Evolutionary conservation across 2,329 filamentous ascomycete genomes (phyloP).

Genomic region (Fusarium acutatum): DNA sequence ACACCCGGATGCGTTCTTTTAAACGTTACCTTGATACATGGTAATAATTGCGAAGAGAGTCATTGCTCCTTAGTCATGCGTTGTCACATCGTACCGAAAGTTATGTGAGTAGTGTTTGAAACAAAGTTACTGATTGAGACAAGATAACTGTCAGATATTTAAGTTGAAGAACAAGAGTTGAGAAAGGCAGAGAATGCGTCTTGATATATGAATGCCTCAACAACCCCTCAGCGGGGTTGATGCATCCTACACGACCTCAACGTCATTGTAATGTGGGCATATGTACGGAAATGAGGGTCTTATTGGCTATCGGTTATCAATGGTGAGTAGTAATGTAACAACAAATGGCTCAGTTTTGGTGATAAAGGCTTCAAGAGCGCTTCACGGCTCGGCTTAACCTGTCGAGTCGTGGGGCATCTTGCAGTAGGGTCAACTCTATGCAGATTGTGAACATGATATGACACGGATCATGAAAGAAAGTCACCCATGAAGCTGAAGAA

Average conservation of each 20-base stretch:
- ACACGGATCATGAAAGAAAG: no score
- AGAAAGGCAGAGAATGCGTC: neutral
- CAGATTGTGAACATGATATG: neutral
- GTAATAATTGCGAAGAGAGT: constrained; percentile 40
- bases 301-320: constrained; percentile 29
- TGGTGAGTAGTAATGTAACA: constrained; percentile 15
- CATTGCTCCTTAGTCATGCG: constrained; percentile 36
- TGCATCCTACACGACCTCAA: constrained; percentile 5
- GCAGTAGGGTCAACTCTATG: constrained; percentile 18
- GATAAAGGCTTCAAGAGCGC: neutral
- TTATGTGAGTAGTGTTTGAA: neutral
- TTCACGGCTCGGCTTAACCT: neutral
- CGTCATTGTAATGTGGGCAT: constrained; percentile 32
- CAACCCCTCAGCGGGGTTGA: constrained; percentile 37
- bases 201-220: constrained; percentile 26
- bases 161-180: neutral
- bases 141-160: neutral
- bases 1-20: constrained; percentile 59
- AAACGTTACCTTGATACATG: constrained; percentile 56
- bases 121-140: neutral
- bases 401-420: constrained; percentile 2
- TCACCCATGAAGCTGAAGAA: no score
- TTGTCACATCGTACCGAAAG: constrained; percentile 41
- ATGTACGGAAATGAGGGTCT: neutral
- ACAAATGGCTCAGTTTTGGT: constrained; percentile 1